Conservation (phyloP, 1,284 basidiomycete species). For the Ustilago nuda region DNA sequence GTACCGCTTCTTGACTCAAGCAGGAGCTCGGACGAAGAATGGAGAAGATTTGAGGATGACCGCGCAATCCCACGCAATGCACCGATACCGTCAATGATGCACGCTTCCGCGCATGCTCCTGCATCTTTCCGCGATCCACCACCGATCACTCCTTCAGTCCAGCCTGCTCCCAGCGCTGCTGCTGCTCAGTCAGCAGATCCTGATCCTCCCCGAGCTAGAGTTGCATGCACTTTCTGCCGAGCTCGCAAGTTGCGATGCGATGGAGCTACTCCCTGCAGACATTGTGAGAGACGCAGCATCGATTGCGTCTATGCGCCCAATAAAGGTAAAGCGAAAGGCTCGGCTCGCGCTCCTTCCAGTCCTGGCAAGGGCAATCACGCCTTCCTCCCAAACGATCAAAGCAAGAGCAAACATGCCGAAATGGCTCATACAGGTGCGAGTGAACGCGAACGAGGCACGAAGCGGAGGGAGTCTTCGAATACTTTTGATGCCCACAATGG, state of each 20-base stretch:
- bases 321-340: conserved; percentile 29
- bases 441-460: conserved; percentile 14
- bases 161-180: not conserved
- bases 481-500: not conserved
- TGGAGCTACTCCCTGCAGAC: conserved; percentile 44
- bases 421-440: not conserved
- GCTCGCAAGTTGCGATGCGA: conserved; percentile 51
- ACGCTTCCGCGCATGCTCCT: not conserved
- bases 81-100: not conserved
- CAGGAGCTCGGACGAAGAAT: conserved; percentile 26
- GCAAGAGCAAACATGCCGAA: not conserved
- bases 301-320: conserved; percentile 41
- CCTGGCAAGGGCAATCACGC: conserved; percentile 1
- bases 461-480: conserved; percentile 10
- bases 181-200: conserved; percentile 10
- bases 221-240: conserved; percentile 50
- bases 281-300: conserved; percentile 46
- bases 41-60: conserved; percentile 19
- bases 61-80: not conserved
- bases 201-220: conserved; percentile 46
- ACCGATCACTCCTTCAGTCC: not conserved
- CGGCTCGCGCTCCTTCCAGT: conserved; percentile 5
- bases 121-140: conserved; percentile 6
- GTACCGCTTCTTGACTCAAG: conserved; percentile 1
- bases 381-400: not conserved